A percentile compares a stretch with the other conserved stretches of the same genome.
Conservation (phyloP, 768 basidiomycete species). For the Boletus pseudopeckii region DNA sequence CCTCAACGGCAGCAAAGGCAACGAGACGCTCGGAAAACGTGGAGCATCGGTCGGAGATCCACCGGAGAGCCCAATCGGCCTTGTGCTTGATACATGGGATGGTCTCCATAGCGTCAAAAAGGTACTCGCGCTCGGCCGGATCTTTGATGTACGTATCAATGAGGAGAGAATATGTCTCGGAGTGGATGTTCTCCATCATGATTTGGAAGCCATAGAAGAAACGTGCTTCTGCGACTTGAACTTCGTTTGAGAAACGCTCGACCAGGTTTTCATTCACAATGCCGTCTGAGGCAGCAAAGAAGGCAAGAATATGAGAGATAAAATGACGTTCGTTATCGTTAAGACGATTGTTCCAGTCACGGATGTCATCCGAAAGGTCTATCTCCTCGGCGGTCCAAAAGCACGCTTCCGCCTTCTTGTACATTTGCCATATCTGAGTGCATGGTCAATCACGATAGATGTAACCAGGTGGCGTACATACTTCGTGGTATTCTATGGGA, state of each 20-base stretch:
- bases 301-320: constrained; percentile 86
- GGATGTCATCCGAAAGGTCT: constrained; percentile 79
- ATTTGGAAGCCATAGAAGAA: constrained; percentile 98
- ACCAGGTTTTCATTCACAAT: constrained; percentile 95
- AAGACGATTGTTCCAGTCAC: constrained; percentile 80
- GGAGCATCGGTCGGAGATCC: constrained; percentile 79
- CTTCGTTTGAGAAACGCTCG: constrained; percentile 88
- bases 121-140: constrained; percentile 59
- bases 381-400: constrained; percentile 95
- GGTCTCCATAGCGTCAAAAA: constrained; percentile 90
- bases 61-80: constrained; percentile 88
- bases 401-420: constrained; percentile 90
- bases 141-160: constrained; percentile 94
- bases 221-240: constrained; percentile 86
- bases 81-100: constrained; percentile 89
- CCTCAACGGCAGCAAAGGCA: constrained; percentile 94
- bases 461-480: constrained; percentile 33
- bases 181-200: constrained; percentile 98
- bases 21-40: constrained; percentile 88
- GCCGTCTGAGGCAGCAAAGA: constrained; percentile 92
- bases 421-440: constrained; percentile 85
- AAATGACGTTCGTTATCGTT: constrained; percentile 82
- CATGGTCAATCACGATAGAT: not conserved
- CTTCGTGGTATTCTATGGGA: constrained; percentile 89
- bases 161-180: constrained; percentile 92